A percentile compares a stretch with the other conserved stretches of the same genome.
Conservation (phyloP, 352 stramenopile species). For the Pythium pyrilobum region DNA sequence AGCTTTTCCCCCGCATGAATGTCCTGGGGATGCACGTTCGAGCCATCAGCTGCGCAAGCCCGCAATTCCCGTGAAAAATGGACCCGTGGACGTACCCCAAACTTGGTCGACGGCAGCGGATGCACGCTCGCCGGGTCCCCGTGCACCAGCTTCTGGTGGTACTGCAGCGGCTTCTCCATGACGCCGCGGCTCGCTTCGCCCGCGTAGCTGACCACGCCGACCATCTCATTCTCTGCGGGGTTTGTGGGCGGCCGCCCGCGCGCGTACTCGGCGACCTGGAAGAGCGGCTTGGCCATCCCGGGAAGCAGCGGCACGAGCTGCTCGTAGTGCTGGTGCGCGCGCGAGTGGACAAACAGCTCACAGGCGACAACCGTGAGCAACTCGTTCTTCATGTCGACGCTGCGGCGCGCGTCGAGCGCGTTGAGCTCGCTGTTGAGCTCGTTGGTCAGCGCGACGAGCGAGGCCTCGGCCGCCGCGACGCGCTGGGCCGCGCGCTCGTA, state of each 20-base stretch:
- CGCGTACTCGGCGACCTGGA: conserved; percentile 53
- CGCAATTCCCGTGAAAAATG: neutral
- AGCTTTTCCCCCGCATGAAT: conserved; percentile 73
- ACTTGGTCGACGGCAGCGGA: conserved; percentile 38
- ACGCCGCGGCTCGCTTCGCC: conserved; percentile 37
- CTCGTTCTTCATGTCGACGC: conserved; percentile 73
- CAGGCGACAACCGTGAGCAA: conserved; percentile 66
- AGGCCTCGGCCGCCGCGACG: conserved; percentile 35
- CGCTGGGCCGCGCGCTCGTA: conserved; percentile 66
- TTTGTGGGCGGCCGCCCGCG: conserved; percentile 39
- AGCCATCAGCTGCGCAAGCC: neutral
- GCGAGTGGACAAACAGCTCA: conserved; percentile 67
- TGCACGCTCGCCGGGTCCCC: conserved; percentile 42
- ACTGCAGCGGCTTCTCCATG: conserved; percentile 47
- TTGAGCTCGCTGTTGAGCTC: conserved; percentile 65
- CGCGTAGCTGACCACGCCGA: conserved; percentile 59
- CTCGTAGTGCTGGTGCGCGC: conserved; percentile 62
- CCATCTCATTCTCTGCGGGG: conserved; percentile 30
- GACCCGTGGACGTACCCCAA: conserved; percentile 29
- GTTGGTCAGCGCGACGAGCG: conserved; percentile 45
- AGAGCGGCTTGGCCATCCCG: conserved; percentile 50
- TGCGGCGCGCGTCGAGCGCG: conserved; percentile 48
- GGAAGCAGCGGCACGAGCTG: conserved; percentile 68
- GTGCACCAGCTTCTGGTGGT: conserved; percentile 25
- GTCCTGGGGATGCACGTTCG: conserved; percentile 31